Conservation (phyloP, 176 grass and related monocot genomes). For the Musa beccarii region DNA sequence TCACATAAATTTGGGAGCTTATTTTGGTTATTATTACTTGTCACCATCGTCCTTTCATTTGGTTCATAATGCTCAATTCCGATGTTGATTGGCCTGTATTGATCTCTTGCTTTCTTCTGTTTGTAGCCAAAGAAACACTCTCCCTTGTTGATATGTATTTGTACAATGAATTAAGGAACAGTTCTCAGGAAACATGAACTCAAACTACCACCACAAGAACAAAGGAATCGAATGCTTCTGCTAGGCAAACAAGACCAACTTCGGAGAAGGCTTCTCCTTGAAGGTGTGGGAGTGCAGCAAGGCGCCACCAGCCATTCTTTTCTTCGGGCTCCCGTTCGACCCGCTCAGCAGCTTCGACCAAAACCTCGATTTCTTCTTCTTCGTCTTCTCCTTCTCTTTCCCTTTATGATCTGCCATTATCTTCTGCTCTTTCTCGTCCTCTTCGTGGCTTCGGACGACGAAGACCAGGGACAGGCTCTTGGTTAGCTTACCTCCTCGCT, state of each 20-base stretch:
- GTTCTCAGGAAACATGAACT: no score
- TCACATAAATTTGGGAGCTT: no score
- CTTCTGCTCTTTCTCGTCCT: constrained; percentile 17
- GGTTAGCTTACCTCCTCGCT: constrained; percentile 16
- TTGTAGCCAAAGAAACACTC: neutral
- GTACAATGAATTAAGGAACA: no score
- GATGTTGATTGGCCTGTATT: no score
- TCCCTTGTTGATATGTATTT: neutral
- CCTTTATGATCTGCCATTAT: neutral
- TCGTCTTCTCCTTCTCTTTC: constrained; percentile 13
- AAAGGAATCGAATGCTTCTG: neutral
- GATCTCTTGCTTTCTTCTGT: neutral
- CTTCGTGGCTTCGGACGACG: constrained; percentile 27
- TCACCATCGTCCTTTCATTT: no score
- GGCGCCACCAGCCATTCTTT: constrained; percentile 12
- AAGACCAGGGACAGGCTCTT: constrained; percentile 39
- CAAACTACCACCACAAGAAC: neutral
- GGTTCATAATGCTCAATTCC: no score
- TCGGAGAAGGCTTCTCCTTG: constrained; percentile 40
- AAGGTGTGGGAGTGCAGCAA: constrained; percentile 41
- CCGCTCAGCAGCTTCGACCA: constrained; percentile 66
- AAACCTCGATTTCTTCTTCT: constrained; percentile 39
- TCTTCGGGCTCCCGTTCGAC: constrained; percentile 12
- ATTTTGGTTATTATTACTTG: no score
- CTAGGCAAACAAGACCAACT: constrained; percentile 34